Percentiles rank a stretch among this genome's conserved stretches.
phyloP scores from a whole-genome alignment of 2,329 filamentous ascomycete genomes.

The Magnaporthiopsis poae region DNA sequence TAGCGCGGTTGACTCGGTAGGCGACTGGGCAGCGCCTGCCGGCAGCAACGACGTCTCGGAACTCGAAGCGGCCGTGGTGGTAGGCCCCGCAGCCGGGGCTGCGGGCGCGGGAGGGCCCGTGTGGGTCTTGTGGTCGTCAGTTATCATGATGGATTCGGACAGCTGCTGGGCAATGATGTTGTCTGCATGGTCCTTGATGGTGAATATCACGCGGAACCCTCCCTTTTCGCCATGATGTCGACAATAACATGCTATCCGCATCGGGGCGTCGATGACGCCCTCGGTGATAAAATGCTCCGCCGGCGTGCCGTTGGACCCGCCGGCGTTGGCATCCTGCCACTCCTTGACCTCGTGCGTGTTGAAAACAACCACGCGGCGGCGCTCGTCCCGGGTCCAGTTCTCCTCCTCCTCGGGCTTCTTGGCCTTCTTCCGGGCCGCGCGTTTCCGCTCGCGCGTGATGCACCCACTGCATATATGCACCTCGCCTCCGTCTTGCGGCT shows the following conservation, averaged over 20 bases:
- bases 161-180: conserved; percentile 74
- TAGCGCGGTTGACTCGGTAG: conserved; percentile 23
- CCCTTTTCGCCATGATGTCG: conserved; percentile 88
- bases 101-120: conserved; percentile 25
- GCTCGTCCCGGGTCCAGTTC: conserved; percentile 71
- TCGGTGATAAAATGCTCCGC: conserved; percentile 17
- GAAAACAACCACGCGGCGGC: conserved; percentile 76
- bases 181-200: conserved; percentile 71
- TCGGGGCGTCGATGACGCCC: conserved; percentile 60
- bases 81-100: conserved; percentile 5
- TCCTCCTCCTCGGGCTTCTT: conserved; percentile 90
- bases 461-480: conserved; percentile 88
- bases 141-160: conserved; percentile 87
- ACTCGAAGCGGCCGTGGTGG: conserved; percentile 6
- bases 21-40: conserved; percentile 3
- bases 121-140: conserved; percentile 92
- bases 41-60: conserved; percentile 5
- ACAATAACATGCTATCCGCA: conserved; percentile 96
- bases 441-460: conserved; percentile 81
- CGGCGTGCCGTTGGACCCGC: conserved; percentile 30
- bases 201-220: conserved; percentile 89
- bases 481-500: conserved; percentile 80
- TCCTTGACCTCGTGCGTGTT: conserved; percentile 82
- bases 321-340: conserved; percentile 51
- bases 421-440: conserved; percentile 82